Evolutionary conservation across 2,329 filamentous ascomycete species (phyloP).

Genomic region (Xylariaceae sp.): DNA sequence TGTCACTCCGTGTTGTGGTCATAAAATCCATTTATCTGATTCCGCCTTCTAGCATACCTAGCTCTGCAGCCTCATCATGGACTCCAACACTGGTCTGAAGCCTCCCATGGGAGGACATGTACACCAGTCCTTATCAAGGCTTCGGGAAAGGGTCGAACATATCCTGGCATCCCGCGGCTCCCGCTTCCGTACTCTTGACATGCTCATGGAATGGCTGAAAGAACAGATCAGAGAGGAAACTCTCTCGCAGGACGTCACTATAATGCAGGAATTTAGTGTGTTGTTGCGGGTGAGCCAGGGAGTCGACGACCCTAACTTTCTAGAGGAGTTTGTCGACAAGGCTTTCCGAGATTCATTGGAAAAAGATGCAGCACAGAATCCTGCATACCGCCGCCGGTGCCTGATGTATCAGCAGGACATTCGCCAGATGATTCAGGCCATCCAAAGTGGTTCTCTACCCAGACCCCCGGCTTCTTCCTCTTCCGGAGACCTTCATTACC

Average conservation of each 20-base stretch:
- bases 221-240: slow-evolving; percentile 18
- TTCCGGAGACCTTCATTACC: too few species aligned
- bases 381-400: slow-evolving; percentile 19
- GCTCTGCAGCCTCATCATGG: too few species aligned
- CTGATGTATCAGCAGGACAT: slow-evolving; percentile 17
- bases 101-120: too few species aligned
- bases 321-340: slow-evolving; percentile 8
- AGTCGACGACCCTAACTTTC: slow-evolving; percentile 8
- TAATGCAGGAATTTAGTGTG: slow-evolving; percentile 13
- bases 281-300: slow-evolving; percentile 10
- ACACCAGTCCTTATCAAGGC: too few species aligned
- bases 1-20: too few species aligned
- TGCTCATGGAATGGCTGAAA: slow-evolving; percentile 20
- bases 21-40: too few species aligned
- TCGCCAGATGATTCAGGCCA: slow-evolving; percentile 2
- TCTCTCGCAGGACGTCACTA: slow-evolving; percentile 8
- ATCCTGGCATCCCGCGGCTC: too few species aligned
- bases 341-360: slow-evolving; percentile 17
- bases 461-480: too few species aligned
- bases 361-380: slow-evolving; percentile 12
- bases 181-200: background rate
- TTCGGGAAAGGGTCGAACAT: too few species aligned
- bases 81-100: too few species aligned
- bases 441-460: too few species aligned
- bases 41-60: too few species aligned